These are phyloP conservation scores for Vitis hybrid DNA, from an alignment of 177 flowering plant species.

Conservation along the genomic window DNA sequence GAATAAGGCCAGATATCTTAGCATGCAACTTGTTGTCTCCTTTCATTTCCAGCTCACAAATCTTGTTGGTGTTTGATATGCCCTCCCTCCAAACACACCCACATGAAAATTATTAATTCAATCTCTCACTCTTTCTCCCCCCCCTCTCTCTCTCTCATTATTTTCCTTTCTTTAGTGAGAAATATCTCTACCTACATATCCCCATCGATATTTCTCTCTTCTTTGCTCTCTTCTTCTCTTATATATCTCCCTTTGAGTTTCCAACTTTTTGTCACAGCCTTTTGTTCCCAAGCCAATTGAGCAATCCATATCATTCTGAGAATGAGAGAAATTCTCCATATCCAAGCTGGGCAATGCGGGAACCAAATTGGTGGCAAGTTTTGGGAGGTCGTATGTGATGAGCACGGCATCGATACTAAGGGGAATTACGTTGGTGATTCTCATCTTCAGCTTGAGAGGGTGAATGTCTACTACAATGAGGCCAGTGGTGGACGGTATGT, in stretches of 20 bases:
- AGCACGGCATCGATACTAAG: constrained; percentile 55
- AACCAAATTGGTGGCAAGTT: constrained; percentile 69
- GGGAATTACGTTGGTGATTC: constrained; percentile 45
- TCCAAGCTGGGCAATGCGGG: constrained; percentile 78
- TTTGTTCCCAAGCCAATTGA: no score
- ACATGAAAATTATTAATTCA: constrained; percentile 22
- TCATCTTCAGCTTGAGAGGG: constrained; percentile 51
- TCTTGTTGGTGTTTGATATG: constrained; percentile 26
- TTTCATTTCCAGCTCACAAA: constrained; percentile 35
- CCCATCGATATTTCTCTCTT: constrained; percentile 12
- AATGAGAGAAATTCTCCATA: constrained; percentile 77
- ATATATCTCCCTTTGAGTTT: neutral
- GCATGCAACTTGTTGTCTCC: constrained; percentile 20
- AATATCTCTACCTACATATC: constrained; percentile 10
- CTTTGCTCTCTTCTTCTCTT: neutral
- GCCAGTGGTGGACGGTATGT: constrained; percentile 61
- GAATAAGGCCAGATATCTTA: constrained; percentile 15
- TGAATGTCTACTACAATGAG: constrained; percentile 66
- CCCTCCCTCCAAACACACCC: constrained; percentile 17
- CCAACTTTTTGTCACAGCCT: neutral
- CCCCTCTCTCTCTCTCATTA: no score
- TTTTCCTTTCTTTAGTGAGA: no score
- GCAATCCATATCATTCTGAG: constrained; percentile 6
- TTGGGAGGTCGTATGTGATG: constrained; percentile 68
- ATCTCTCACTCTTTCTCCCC: no score